These are phyloP conservation scores for Hypoxylon sp. DNA, from an alignment of 2,329 filamentous ascomycete genomes.

Conservation along the genomic window DNA sequence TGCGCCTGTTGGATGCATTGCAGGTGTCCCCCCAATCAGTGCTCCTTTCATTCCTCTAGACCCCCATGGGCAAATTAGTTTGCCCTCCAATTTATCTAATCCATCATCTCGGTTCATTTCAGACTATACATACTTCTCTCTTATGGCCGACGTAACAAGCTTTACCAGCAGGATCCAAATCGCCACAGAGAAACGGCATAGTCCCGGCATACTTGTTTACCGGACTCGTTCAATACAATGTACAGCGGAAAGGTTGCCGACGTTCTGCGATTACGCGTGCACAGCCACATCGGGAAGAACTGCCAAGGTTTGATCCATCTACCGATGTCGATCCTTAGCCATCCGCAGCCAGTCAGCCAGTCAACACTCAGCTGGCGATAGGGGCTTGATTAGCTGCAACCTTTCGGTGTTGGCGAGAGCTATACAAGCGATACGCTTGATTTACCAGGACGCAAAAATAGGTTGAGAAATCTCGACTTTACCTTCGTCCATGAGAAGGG, in stretches of 20 bases:
- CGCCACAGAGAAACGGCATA: constrained; percentile 1
- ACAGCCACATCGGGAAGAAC: constrained; percentile 38
- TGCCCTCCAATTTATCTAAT: not conserved
- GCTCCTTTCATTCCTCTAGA: constrained; percentile 7
- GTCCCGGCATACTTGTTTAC: constrained; percentile 8
- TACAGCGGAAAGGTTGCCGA: not conserved
- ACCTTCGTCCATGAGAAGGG: constrained; percentile 1
- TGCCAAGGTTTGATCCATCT: constrained; percentile 33
- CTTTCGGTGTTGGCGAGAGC: constrained; percentile 16
- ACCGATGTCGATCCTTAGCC: constrained; percentile 31
- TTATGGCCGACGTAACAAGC: constrained; percentile 15
- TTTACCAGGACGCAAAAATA: constrained; percentile 4
- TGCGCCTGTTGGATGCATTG: constrained; percentile 14
- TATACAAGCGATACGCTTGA: constrained; percentile 32
- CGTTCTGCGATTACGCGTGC: constrained; percentile 22
- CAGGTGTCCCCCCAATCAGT: not conserved
- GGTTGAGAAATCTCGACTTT: not conserved
- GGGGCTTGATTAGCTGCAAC: constrained; percentile 7
- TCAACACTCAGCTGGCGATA: constrained; percentile 6
- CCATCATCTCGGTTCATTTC: constrained; percentile 1
- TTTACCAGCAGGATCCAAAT: constrained; percentile 9
- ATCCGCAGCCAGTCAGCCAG: constrained; percentile 29
- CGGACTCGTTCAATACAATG: not conserved
- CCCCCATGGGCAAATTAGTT: not conserved
- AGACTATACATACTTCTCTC: constrained; percentile 2